Base-by-base conservation (phyloP, 352 stramenopile genomes). In the Phytophthora fragariaefolia region DNA sequence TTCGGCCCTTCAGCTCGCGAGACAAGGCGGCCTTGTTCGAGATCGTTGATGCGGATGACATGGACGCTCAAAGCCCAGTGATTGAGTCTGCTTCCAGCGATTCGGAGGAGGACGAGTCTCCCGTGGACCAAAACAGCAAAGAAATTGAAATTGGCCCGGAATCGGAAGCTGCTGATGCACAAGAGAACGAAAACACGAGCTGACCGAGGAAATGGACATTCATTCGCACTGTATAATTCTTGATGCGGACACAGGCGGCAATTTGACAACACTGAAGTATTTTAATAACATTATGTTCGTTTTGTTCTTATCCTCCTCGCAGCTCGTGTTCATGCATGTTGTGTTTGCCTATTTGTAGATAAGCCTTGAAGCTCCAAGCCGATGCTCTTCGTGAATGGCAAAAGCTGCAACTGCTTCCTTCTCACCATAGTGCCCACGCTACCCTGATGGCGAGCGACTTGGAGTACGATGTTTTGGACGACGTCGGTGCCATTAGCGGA, bases 1-100 rank as follows among this genome's bases (percentile, higher is more conserved):
- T 93, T 22, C 76, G 84, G 12, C 86, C 82, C 18, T 90, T 89
- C 54, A 87, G 80, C 42, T 82, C 70, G 13, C 65, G 84, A 30
- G 80, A 91, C 55, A 77, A 83, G 28, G 82, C 82, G 23, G 69
- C 63, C 22, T 50, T 46, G 2, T 91, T 93, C 54, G 64, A 88
- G 66, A 85, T 93, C 36, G 67, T 90, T 6, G 80, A 90, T 48
- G 84, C 84, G 1, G 75, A 85, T 38, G 48, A 79, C 10, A 62
- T 92, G 26, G 82, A 91, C 66, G 75, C 66, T 6, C 48, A 62
- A 28, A 83, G 74, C 26, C 71, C 76, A 22, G 49, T 69, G 4
- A 71, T 82, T 6, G 74, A 66, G 48, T n/a, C 47, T 27, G 46
- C 52, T n/a, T 55, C 38, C 18, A 52, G 34, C 10, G 60, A 77